A percentile compares a stretch with the other conserved stretches of the same genome.
Conservation (phyloP, 2,329 filamentous ascomycete species). For the Exophiala phaeomuriformis region DNA sequence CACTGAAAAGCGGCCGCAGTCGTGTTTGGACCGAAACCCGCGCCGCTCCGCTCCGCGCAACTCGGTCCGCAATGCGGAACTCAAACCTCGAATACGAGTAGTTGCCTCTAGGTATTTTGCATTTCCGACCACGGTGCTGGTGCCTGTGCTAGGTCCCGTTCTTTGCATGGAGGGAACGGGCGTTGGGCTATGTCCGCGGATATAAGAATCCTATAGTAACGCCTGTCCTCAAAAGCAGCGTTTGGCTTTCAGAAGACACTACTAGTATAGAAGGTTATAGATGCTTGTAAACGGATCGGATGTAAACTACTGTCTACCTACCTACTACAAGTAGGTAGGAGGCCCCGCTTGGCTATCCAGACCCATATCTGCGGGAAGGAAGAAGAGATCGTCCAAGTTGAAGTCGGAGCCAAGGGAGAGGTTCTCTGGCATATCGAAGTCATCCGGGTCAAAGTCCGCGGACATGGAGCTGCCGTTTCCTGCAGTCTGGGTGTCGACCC, state of each 20-base stretch:
- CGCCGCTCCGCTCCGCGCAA: not conserved
- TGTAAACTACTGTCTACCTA: no score
- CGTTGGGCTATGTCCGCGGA: not conserved
- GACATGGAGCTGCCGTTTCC: not conserved
- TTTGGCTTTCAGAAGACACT: no score
- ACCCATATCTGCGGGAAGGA: slow-evolving; percentile 1
- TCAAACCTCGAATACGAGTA: not conserved
- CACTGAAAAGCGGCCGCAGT: no score
- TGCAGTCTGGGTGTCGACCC: not conserved
- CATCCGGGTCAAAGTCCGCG: slow-evolving; percentile 2
- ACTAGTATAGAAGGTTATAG: no score
- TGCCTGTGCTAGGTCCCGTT: not conserved
- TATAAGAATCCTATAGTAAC: not conserved
- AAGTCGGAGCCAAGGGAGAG: not conserved
- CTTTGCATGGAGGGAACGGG: no score
- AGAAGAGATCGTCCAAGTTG: slow-evolving; percentile 5
- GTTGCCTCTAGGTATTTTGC: not conserved
- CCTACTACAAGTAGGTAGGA: not conserved
- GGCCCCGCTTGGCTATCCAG: not conserved
- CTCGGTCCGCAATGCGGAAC: not conserved
- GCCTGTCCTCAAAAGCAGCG: no score
- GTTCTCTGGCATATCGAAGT: not conserved
- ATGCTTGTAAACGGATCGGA: no score
- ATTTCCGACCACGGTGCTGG: not conserved
- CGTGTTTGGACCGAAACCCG: not conserved